A percentile compares a stretch with the other conserved stretches of the same genome.
phyloP scores from a whole-genome alignment of 305 asterid genomes.

The Plantago coronopus region DNA sequence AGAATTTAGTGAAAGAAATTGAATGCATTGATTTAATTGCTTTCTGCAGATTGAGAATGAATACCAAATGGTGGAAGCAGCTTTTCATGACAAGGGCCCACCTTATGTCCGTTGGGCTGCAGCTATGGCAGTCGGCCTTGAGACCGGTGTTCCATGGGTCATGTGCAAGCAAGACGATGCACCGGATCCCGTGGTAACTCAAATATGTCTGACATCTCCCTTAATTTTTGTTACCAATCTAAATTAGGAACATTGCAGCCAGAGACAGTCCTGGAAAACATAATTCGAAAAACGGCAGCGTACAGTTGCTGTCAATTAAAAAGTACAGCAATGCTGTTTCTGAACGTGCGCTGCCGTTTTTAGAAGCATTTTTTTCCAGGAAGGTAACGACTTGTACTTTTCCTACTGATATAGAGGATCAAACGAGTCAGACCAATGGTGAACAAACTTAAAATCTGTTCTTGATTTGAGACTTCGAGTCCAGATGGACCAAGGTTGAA shows the following conservation, averaged over 20 bases:
- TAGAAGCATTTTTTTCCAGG: too few species aligned
- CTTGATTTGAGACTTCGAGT: too few species aligned
- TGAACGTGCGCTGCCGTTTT: too few species aligned
- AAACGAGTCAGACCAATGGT: too few species aligned
- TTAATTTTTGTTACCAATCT: background rate
- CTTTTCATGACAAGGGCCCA: constrained; percentile 49
- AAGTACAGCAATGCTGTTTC: too few species aligned
- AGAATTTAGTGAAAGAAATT: background rate
- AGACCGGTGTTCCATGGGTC: constrained; percentile 85
- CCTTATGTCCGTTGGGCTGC: constrained; percentile 86
- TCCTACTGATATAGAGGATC: too few species aligned
- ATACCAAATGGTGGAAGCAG: constrained; percentile 61
- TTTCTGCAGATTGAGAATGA: constrained; percentile 81
- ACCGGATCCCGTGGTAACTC: constrained; percentile 69
- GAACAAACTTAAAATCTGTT: background rate
- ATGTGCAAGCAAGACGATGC: constrained; percentile 97
- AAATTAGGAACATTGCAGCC: too few species aligned
- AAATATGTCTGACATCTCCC: background rate
- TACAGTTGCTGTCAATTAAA: too few species aligned
- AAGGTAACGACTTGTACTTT: too few species aligned
- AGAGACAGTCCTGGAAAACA: too few species aligned
- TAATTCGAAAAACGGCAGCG: too few species aligned
- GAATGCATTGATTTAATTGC: background rate
- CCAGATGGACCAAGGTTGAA: too few species aligned
- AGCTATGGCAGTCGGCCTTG: constrained; percentile 59